These are phyloP conservation scores for Rhazya stricta DNA, from an alignment of 257 asterid species.

Conservation along the genomic window DNA sequence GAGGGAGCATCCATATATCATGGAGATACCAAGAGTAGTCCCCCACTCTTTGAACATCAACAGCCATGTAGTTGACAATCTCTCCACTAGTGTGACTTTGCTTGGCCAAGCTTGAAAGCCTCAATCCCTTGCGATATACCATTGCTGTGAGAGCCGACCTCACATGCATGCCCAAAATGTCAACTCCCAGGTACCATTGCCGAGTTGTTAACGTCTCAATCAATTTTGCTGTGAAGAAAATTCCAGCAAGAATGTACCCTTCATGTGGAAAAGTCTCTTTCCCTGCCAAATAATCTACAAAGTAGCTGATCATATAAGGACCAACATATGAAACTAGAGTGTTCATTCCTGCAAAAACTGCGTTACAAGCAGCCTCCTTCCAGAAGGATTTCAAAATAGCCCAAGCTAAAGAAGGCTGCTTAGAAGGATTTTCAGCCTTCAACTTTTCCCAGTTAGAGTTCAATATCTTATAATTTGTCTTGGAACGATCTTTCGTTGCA, in stretches of 20 bases:
- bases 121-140: conserved; percentile 77
- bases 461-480: conserved; percentile 65
- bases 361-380: conserved; percentile 83
- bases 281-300: conserved; percentile 76
- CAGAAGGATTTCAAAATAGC: conserved; percentile 78
- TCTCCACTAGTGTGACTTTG: conserved; percentile 66
- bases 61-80: conserved; percentile 71
- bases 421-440: conserved; percentile 53
- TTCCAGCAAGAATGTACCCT: conserved; percentile 73
- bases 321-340: conserved; percentile 86
- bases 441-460: conserved; percentile 81
- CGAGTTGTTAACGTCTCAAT: conserved; percentile 70
- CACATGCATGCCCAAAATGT: conserved; percentile 88
- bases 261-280: conserved; percentile 55
- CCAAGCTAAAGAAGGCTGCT: conserved; percentile 79
- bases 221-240: conserved; percentile 71
- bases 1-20: conserved; percentile 73
- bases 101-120: conserved; percentile 64
- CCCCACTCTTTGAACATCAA: conserved; percentile 79
- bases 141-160: conserved; percentile 89
- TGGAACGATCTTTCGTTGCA: conserved; percentile 81
- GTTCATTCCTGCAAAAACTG: conserved; percentile 68
- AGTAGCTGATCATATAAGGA: conserved; percentile 83
- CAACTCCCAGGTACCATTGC: conserved; percentile 95
- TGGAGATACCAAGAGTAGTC: conserved; percentile 78